Evolutionary conservation across 108 stramenopile species (phyloP), one percentile per base, ranked within the genome.

Genomic region (Cylindrotheca closterium): DNA sequence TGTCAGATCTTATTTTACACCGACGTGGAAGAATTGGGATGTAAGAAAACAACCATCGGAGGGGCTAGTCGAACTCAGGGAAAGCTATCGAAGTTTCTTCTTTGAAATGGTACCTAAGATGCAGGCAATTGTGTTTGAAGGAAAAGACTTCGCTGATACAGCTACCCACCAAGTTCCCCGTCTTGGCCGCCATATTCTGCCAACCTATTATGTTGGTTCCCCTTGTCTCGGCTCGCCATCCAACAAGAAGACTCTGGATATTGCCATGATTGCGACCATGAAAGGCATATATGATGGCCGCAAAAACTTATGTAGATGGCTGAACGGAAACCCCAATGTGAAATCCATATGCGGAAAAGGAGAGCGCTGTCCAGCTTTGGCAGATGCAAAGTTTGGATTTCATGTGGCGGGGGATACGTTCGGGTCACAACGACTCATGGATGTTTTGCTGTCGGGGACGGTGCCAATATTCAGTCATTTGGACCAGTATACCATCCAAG

Each of bases 231-330:
- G n/a, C n/a, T 21, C 10, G 15, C n/a, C n/a, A n/a, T 17, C 18
- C 47, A 10, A 22, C 51, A 49, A 68, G 29, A 71, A 71, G 42
- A 63, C 45, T 1, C 2, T 21, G n/a, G 70, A 71, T 51, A n/a
- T 71, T 10, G 28, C 53, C 48, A 34, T 71, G 51, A 62, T 71
- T 31, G 70, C 60, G 8, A 55, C 61, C 18, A 12, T 71, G 0
- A 47, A 62, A 47, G n/a, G n/a, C n/a, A n/a, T n/a, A n/a, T 68
- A 59, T 60, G 42, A 37, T 23, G 49, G 50, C 31, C 57, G 67
- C 3, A 10, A 4, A 3, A 30, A 51, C 34, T 34, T 68, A 8
- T 68, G 67, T 27, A 4, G 51, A n/a, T 68, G 67, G 67, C 7
- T 68, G 18, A 22, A 48, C n/a, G 19, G 4, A 12, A 31, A 18